Percentiles rank a stretch among this genome's conserved stretches.
These are phyloP conservation scores for Phytophthora sojae DNA, from an alignment of 352 stramenopile genomes.

Conservation along the genomic window DNA sequence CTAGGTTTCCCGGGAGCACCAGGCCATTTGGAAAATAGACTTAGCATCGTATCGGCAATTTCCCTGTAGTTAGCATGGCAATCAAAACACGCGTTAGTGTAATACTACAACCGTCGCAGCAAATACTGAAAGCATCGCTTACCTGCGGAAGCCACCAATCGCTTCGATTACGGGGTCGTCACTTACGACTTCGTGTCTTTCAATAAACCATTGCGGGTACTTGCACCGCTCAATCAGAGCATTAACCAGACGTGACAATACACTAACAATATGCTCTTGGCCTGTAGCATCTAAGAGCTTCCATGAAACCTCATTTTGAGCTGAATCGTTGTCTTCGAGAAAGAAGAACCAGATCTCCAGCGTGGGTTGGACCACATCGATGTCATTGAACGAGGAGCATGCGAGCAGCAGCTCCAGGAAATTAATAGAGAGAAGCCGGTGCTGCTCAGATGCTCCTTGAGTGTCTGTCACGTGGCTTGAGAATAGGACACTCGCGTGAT, in stretches of 20 bases:
- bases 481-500: constrained; percentile 48
- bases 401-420: constrained; percentile 74
- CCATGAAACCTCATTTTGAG: constrained; percentile 51
- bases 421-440: constrained; percentile 27
- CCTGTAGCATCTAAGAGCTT: constrained; percentile 44
- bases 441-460: constrained; percentile 9
- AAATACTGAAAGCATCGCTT: constrained; percentile 1
- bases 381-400: constrained; percentile 65
- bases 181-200: constrained; percentile 53
- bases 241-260: constrained; percentile 75
- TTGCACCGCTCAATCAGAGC: constrained; percentile 71
- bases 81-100: not conserved
- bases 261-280: constrained; percentile 45
- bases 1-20: constrained; percentile 36
- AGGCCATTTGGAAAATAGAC: constrained; percentile 87
- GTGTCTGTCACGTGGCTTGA: constrained; percentile 17
- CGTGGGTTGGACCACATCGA: constrained; percentile 69
- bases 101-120: not conserved
- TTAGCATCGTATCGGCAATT: constrained; percentile 83
- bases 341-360: constrained; percentile 91
- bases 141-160: constrained; percentile 65
- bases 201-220: constrained; percentile 69
- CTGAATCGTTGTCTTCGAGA: constrained; percentile 59
- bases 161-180: constrained; percentile 71
- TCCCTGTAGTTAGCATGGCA: constrained; percentile 46